A percentile compares a stretch with the other conserved stretches of the same genome.
Evolutionary conservation across 257 asterid species (phyloP).

Genomic region (Salvia miltiorrhiza): DNA sequence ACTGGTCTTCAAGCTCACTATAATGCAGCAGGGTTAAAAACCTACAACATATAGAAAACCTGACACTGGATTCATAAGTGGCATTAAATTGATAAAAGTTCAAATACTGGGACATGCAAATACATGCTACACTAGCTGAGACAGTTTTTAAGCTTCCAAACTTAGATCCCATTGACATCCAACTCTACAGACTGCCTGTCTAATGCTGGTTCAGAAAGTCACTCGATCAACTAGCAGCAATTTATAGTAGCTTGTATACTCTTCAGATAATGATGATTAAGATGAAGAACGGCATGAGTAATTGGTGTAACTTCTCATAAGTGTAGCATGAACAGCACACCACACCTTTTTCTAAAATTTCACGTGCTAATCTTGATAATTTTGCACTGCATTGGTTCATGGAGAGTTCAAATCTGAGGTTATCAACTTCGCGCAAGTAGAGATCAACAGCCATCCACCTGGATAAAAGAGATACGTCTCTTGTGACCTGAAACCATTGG

Average conservation of each 20-base stretch:
- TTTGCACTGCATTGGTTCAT: conserved; percentile 73
- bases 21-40: neutral
- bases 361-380: conserved; percentile 67
- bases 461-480: conserved; percentile 80
- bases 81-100: neutral
- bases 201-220: neutral
- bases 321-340: neutral
- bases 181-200: neutral
- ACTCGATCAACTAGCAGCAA: neutral
- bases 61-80: neutral
- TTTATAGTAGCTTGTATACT: neutral
- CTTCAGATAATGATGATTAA: neutral
- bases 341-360: conserved; percentile 75
- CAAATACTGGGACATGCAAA: neutral
- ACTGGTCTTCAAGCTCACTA: neutral
- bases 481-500: conserved; percentile 64
- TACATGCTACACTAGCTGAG: neutral
- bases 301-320: neutral
- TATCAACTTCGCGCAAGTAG: conserved; percentile 79
- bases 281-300: neutral
- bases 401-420: conserved; percentile 93
- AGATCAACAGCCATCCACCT: conserved; percentile 99
- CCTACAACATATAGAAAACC: neutral
- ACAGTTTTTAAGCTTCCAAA: neutral
- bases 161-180: neutral